These are phyloP conservation scores for Marasmius oreades DNA, from an alignment of 1,284 basidiomycete genomes.

Conservation along the genomic window DNA sequence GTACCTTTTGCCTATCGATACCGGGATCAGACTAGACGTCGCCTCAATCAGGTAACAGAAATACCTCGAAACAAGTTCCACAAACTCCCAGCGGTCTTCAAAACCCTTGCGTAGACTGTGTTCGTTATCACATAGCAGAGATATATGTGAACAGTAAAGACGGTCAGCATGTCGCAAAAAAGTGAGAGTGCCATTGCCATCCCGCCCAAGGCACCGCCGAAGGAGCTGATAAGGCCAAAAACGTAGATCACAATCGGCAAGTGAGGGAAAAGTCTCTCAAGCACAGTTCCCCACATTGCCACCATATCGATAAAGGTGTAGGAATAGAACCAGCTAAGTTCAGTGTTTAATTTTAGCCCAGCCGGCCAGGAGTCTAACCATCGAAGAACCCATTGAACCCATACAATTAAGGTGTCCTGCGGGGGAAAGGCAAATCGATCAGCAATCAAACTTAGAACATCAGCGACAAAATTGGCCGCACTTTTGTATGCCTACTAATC, in stretches of 20 bases:
- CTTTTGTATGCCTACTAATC: conserved; percentile 40
- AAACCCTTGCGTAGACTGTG: conserved; percentile 61
- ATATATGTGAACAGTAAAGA: conserved; percentile 75
- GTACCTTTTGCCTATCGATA: conserved; percentile 70
- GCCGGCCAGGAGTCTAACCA: conserved; percentile 97
- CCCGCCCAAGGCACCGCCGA: conserved; percentile 59
- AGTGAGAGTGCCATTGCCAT: conserved; percentile 70
- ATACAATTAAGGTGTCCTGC: conserved; percentile 45
- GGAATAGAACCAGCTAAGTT: conserved; percentile 82
- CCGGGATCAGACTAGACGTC: conserved; percentile 3
- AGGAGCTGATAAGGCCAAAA: conserved; percentile 50
- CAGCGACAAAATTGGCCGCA: conserved; percentile 19
- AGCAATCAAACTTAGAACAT: conserved; percentile 4
- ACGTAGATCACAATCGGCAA: conserved; percentile 45
- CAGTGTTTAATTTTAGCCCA: conserved; percentile 94
- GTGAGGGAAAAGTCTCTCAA: conserved; percentile 35
- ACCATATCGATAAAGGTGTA: conserved; percentile 65
- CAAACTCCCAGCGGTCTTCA: conserved; percentile 62
- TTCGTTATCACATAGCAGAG: conserved; percentile 69
- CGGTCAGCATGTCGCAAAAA: conserved; percentile 59
- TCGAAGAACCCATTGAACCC: conserved; percentile 52
- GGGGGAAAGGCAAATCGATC: not conserved
- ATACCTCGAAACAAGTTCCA: conserved; percentile 95
- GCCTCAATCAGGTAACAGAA: conserved; percentile 17
- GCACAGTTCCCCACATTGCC: conserved; percentile 59